Evolutionary conservation across 495 filamentous ascomycete species (phyloP), one percentile per base, ranked within the genome.

Genomic region (Cenococcum geophilum): DNA sequence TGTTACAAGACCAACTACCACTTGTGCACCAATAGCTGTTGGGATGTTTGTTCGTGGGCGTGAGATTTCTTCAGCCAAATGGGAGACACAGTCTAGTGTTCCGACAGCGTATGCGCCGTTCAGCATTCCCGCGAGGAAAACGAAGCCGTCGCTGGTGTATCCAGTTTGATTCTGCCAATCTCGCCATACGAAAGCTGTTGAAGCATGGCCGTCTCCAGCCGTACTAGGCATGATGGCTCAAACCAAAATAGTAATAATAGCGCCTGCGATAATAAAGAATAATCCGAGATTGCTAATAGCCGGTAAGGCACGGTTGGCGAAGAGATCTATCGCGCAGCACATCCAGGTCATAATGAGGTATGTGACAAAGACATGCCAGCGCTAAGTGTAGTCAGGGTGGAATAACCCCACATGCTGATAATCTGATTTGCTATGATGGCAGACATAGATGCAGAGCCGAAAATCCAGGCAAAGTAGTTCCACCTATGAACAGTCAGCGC

Each of bases 61-160:
- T 0, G 88, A 86, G 12, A 95, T 76, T 73, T 95, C 90, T 72
- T 95, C 90, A 1, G 89, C 86, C 62, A 95, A 79, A 72, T 95
- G 90, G 6, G 85, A 83, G 14, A 88, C 80, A 42, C 81, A 71
- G 65, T 74, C 73, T 2, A 89, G 89, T 0, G 89, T 91, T 12
- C 91, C 91, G 36, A 96, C 84, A 18, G 87, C 83, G 70, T 87
- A 96, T 10, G 91, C 89, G 20, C 89, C 91, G 67, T 96, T 95
- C 22, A 96, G 79, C 69, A 93, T 88, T 1, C 91, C 90, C 1
- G 84, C 74, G 14, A 92, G 73, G 65, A 96, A 96, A 12, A 86
- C 89, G 18, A 96, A 82, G 5, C 88, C 90, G 57, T 83, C 75
- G 53, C 77, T 81, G 25, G 75, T 75, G 76, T 86, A 92, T 0